Evolutionary conservation across 228 moss, liverwort and hornwort genomes (phyloP), one percentile per base, ranked within the genome.

Genomic region (Sphagnum magellanicum): DNA sequence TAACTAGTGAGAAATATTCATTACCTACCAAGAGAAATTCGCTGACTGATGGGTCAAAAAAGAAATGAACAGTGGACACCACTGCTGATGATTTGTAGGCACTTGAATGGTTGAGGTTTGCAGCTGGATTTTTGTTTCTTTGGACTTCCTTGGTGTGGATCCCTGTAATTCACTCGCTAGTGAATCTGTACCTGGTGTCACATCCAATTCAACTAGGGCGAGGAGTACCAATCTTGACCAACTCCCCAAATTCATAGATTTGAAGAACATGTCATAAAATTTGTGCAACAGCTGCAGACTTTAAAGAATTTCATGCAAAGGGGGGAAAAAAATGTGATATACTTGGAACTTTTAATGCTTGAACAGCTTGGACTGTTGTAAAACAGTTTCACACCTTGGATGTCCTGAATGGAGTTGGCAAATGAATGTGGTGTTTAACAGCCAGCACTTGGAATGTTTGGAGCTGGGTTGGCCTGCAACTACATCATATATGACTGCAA

Each of bases 401-500:
- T 32, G 32, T 0, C 32, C 32, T 32, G 32, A 32, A 32, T 32
- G 32, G 32, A 32, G 32, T 2, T 32, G 32, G 32, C 32, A 32
- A 32, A 32, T 32, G 32, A 32, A 32, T 32, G 32, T 32, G 32
- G 3, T 32, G 32, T 32, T 32, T 32, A 32, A 75, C 78, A 87
- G 83, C 70, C 80, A 65, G 83, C 87, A 46, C 46, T 80, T 50
- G 78, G 78, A 53, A 87, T 83, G 63, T 83, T 83, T 49, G 53
- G 74, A 50, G 69, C 64, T 46, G 87, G 87, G 75, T 74, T 78
- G 74, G 75, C 78, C 72, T 83, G 80, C 76, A 87, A 83, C 55
- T 87, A 87, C 70, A 78, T 83, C 67, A 80, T 83, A 64, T 87
- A 82, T 82, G 87, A 87, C 72, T 87, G 87, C 76, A 80, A 87